Evolutionary conservation across 2,329 filamentous ascomycete species (phyloP).

Genomic region (Fusarium decemcellulare): DNA sequence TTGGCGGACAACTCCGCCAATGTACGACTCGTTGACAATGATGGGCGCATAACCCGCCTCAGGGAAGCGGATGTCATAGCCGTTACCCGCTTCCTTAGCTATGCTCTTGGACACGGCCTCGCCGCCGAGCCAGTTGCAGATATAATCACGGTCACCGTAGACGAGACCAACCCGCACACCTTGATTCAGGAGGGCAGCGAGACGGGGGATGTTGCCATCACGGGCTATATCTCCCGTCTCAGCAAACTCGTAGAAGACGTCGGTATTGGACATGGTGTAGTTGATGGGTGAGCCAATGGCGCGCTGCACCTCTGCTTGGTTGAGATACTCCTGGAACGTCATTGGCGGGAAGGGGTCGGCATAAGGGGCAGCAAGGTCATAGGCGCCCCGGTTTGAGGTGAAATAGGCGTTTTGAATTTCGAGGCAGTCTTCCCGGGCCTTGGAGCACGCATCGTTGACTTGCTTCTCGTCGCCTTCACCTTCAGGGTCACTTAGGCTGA

Average conservation of each 20-base stretch:
- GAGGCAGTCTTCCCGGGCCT: conserved; percentile 60
- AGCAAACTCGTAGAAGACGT: conserved; percentile 63
- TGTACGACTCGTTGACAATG: conserved; percentile 76
- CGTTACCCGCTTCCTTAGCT: conserved; percentile 60
- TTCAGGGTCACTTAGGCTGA: conserved; percentile 55
- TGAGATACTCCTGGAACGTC: conserved; percentile 76
- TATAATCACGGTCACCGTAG: conserved; percentile 76
- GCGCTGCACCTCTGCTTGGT: conserved; percentile 68
- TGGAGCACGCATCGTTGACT: conserved; percentile 64
- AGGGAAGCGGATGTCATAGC: conserved; percentile 70
- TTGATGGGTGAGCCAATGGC: conserved; percentile 75
- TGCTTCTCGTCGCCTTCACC: conserved; percentile 56
- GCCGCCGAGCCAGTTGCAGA: conserved; percentile 81
- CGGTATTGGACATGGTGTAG: conserved; percentile 65
- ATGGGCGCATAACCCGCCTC: conserved; percentile 81
- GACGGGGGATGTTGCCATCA: conserved; percentile 70
- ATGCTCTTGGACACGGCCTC: conserved; percentile 78
- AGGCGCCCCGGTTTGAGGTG: conserved; percentile 67
- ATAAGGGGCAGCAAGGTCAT: conserved; percentile 71
- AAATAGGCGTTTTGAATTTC: conserved; percentile 72
- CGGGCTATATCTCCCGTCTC: conserved; percentile 74
- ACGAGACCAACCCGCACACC: conserved; percentile 80
- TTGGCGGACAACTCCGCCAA: conserved; percentile 81
- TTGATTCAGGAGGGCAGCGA: conserved; percentile 72
- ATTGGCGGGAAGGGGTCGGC: conserved; percentile 74